Percentiles rank a stretch among this genome's conserved stretches.
These are phyloP conservation scores for Eimeria acervulina DNA, from an alignment of 169 alveolate species.

Conservation along the genomic window DNA sequence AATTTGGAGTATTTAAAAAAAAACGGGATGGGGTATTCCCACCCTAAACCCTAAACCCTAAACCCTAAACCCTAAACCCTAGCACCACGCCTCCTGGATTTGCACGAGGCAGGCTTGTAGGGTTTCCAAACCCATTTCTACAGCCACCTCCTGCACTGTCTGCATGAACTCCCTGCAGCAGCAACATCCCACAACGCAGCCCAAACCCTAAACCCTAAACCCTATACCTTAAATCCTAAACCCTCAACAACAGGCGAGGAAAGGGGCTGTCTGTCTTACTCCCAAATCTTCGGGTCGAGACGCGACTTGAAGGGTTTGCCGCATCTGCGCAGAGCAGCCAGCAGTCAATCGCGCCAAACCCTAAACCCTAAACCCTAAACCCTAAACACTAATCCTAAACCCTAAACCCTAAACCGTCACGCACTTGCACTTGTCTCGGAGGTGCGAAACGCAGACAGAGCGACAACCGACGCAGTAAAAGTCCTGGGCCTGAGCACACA, in stretches of 20 bases:
- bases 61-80: conserved; percentile 52
- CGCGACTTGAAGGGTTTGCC: conserved; percentile 55
- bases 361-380: conserved; percentile 28
- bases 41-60: conserved; percentile 2
- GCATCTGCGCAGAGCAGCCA: conserved; percentile 41
- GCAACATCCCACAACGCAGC: not conserved
- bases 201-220: conserved; percentile 32
- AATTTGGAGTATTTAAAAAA: not conserved
- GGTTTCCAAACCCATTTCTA: conserved; percentile 75
- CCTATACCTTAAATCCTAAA: conserved; percentile 25
- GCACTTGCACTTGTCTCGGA: conserved; percentile 44
- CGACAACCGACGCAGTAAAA: conserved; percentile 33
- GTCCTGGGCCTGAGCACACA: conserved; percentile 50
- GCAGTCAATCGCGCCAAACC: not conserved
- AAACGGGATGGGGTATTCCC: not conserved
- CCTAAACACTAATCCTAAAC: not conserved
- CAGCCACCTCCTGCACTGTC: conserved; percentile 65
- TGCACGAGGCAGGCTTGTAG: conserved; percentile 70
- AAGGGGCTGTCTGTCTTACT: not conserved
- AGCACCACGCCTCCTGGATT: conserved; percentile 75
- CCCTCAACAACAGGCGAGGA: not conserved
- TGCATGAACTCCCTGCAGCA: conserved; percentile 66
- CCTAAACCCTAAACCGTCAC: conserved; percentile 3
- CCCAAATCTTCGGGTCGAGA: conserved; percentile 62
- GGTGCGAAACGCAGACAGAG: conserved; percentile 19